Evolutionary conservation across 805 yeast genomes (phyloP).

Genomic region (Starmerella floris): DNA sequence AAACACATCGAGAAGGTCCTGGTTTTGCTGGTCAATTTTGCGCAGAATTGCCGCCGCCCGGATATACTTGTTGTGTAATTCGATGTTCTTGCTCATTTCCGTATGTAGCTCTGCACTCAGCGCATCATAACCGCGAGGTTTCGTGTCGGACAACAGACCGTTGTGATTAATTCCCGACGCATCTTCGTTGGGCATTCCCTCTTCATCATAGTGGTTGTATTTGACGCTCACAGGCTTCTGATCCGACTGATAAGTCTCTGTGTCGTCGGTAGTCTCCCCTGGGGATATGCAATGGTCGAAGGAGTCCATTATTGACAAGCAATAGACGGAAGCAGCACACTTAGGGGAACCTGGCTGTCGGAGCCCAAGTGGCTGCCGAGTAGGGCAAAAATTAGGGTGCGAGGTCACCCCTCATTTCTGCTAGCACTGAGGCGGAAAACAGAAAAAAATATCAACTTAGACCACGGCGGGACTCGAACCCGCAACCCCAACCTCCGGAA

Average conservation of each 20-base stretch:
- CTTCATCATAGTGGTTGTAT: neutral
- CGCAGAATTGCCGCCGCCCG: conserved; percentile 5
- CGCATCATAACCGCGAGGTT: neutral
- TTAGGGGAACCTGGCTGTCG: no score
- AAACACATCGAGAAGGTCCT: conserved; percentile 11
- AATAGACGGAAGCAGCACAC: no score
- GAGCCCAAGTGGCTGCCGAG: no score
- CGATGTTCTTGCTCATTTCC: conserved; percentile 9
- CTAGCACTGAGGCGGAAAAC: no score
- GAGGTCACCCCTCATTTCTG: no score
- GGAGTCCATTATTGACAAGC: neutral
- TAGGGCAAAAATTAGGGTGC: no score
- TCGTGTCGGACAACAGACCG: no score
- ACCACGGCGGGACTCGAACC: conserved; percentile 26
- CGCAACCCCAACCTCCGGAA: conserved; percentile 24
- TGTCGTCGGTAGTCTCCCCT: neutral
- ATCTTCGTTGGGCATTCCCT: no score
- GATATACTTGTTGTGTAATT: conserved; percentile 10
- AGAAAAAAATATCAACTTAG: no score
- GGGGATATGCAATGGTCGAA: neutral
- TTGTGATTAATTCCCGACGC: no score
- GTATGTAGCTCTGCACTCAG: conserved; percentile 7
- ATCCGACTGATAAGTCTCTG: neutral
- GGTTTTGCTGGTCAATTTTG: conserved; percentile 8
- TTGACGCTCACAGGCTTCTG: no score